Evolutionary conservation across 2,329 filamentous ascomycete species (phyloP).

Genomic region (Paecilomyces fulvus): DNA sequence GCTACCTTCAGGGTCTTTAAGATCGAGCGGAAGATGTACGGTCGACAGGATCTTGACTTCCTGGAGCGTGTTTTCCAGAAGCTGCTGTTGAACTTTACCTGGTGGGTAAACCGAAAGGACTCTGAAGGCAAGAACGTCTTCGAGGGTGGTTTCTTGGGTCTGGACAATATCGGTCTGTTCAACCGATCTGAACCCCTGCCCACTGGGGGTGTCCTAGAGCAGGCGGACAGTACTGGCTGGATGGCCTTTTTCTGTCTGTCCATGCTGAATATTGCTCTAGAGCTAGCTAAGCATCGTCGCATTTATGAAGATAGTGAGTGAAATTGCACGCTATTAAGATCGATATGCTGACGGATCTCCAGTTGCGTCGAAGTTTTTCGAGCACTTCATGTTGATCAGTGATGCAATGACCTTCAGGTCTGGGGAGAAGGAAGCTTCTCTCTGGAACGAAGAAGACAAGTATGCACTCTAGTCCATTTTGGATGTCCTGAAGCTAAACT

Average conservation of each 20-base stretch:
- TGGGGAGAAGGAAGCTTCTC: constrained; percentile 64
- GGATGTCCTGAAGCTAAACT: constrained; percentile 8
- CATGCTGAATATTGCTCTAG: constrained; percentile 95
- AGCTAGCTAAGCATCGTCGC: constrained; percentile 87
- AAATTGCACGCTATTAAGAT: neutral
- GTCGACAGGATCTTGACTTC: constrained; percentile 88
- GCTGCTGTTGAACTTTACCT: constrained; percentile 90
- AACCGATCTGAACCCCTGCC: constrained; percentile 92
- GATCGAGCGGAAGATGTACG: constrained; percentile 96
- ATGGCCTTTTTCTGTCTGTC: constrained; percentile 96
- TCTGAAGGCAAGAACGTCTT: constrained; percentile 93
- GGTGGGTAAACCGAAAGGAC: constrained; percentile 98
- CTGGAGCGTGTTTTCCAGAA: constrained; percentile 96
- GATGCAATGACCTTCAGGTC: constrained; percentile 89
- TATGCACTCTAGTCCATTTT: constrained; percentile 7
- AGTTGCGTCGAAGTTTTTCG: constrained; percentile 96
- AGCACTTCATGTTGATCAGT: constrained; percentile 96
- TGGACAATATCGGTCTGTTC: constrained; percentile 97
- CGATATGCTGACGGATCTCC: constrained; percentile 3
- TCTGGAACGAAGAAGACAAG: constrained; percentile 92
- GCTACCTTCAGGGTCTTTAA: constrained; percentile 94
- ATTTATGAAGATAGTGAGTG: constrained; percentile 73
- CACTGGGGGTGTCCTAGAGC: constrained; percentile 86
- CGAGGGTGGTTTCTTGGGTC: constrained; percentile 86
- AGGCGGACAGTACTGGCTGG: constrained; percentile 96